A percentile compares a stretch with the other conserved stretches of the same genome.
Conservation (phyloP, 2,329 filamentous ascomycete species). For the Penicillium paneum region DNA sequence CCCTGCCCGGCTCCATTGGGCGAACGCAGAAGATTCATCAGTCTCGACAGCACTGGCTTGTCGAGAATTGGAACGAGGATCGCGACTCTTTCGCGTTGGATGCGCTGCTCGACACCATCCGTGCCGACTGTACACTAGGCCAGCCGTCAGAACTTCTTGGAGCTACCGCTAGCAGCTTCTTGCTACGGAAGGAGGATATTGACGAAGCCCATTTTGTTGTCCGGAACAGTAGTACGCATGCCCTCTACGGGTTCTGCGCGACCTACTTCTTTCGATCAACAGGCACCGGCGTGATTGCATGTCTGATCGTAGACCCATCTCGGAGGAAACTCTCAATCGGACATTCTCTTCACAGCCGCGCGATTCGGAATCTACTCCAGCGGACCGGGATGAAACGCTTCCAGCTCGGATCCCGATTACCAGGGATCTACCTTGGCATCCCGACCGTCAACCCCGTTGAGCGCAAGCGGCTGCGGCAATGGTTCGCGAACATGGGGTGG, state of each 20-base stretch:
- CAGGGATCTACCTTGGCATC: conserved; percentile 82
- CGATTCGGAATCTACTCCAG: conserved; percentile 71
- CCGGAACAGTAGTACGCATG: conserved; percentile 86
- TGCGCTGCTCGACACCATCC: conserved; percentile 67
- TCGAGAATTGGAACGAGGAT: conserved; percentile 79
- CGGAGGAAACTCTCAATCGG: conserved; percentile 88
- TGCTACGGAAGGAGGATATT: conserved; percentile 66
- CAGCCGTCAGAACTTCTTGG: conserved; percentile 67
- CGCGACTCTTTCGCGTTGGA: conserved; percentile 72
- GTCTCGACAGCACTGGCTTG: conserved; percentile 91
- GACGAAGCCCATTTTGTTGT: conserved; percentile 88
- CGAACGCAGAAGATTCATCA: conserved; percentile 85
- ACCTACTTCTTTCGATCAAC: conserved; percentile 75
- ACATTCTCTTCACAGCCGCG: conserved; percentile 80
- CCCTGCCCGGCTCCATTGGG: conserved; percentile 68
- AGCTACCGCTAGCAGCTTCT: conserved; percentile 71
- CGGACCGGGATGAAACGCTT: conserved; percentile 71
- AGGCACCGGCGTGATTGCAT: conserved; percentile 71
- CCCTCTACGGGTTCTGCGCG: conserved; percentile 86
- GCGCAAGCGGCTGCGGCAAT: conserved; percentile 62
- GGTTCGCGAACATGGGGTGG: conserved; percentile 91
- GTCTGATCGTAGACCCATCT: conserved; percentile 83
- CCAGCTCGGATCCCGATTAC: conserved; percentile 76
- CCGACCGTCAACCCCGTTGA: conserved; percentile 64
- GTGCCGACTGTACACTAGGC: conserved; percentile 59